A percentile compares a stretch with the other conserved stretches of the same genome.
phyloP scores from a whole-genome alignment of 176 grass and related monocot species.

The Areca catechu region DNA sequence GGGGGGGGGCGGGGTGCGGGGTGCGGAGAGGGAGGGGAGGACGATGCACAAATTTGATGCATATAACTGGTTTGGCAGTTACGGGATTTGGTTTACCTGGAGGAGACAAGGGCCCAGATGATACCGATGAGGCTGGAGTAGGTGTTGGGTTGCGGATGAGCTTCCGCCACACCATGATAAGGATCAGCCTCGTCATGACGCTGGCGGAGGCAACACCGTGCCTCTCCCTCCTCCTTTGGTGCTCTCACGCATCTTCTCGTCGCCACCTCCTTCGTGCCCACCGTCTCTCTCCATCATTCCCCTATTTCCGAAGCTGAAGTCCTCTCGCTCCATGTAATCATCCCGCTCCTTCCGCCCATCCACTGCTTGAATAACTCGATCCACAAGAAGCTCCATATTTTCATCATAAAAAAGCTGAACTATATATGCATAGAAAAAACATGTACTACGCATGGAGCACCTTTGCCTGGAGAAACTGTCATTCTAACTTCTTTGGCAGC shows the following conservation, averaged over 20 bases:
- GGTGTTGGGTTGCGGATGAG: slow-evolving; percentile 18
- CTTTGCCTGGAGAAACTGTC: not conserved
- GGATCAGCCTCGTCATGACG: slow-evolving; percentile 14
- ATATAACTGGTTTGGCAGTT: no score
- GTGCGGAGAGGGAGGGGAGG: no score
- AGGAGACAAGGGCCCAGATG: slow-evolving; percentile 8
- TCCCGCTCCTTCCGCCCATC: slow-evolving; percentile 14
- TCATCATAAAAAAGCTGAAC: no score
- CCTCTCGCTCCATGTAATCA: not conserved
- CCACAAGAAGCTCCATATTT: not conserved
- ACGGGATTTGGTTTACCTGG: not conserved
- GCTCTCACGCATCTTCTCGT: not conserved
- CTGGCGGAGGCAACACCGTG: slow-evolving; percentile 4
- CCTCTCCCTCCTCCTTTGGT: slow-evolving; percentile 5
- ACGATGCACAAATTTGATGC: no score
- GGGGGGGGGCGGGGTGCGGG: no score
- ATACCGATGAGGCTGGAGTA: slow-evolving; percentile 16
- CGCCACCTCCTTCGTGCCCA: no score
- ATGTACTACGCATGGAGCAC: not conserved
- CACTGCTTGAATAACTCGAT: not conserved
- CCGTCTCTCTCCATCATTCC: no score
- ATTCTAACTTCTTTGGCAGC: slow-evolving; percentile 6
- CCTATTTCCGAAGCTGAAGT: slow-evolving; percentile 11
- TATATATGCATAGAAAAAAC: no score
- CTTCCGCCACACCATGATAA: slow-evolving; percentile 19